phyloP scores from a whole-genome alignment of 371 early-diverging fungal species.

The Mortierella sp. region DNA sequence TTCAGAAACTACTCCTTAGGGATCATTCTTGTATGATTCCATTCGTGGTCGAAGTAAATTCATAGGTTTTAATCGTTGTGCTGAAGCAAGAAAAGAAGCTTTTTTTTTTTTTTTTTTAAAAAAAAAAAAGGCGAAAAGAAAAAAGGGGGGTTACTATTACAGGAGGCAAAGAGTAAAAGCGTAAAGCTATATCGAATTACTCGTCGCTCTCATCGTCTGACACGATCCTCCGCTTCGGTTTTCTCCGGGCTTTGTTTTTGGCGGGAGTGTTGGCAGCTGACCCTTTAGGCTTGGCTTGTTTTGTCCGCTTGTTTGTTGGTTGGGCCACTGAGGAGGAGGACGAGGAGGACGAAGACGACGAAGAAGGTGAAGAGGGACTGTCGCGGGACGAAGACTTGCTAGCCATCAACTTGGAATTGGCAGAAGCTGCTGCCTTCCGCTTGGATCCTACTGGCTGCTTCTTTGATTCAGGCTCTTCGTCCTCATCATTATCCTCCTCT shows the following conservation, averaged over 20 bases:
- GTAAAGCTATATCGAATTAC: neutral
- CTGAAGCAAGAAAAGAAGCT: neutral
- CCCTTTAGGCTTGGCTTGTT: constrained; percentile 3
- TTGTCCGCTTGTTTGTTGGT: neutral
- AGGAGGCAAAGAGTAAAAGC: neutral
- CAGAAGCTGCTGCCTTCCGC: constrained; percentile 37
- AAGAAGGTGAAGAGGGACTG: neutral
- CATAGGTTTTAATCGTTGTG: too few relatives aligned
- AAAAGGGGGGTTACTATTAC: neutral
- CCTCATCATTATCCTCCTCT: constrained; percentile 20
- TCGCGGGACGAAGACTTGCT: constrained; percentile 13
- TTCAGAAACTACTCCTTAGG: too few relatives aligned
- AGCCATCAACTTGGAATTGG: constrained; percentile 39
- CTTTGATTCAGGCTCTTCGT: constrained; percentile 20
- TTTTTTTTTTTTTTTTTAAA: neutral
- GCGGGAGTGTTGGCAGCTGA: neutral
- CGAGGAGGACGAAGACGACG: constrained; percentile 21
- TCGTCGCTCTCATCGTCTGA: constrained; percentile 21
- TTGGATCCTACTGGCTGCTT: constrained; percentile 39
- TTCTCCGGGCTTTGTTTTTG: constrained; percentile 2
- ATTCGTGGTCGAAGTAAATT: too few relatives aligned
- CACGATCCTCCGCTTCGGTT: constrained; percentile 15
- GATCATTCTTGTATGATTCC: too few relatives aligned
- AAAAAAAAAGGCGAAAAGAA: neutral
- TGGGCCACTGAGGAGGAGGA: constrained; percentile 13